Base-by-base conservation (phyloP, 1,284 basidiomycete species). In the Ceratobasidium sp. region DNA sequence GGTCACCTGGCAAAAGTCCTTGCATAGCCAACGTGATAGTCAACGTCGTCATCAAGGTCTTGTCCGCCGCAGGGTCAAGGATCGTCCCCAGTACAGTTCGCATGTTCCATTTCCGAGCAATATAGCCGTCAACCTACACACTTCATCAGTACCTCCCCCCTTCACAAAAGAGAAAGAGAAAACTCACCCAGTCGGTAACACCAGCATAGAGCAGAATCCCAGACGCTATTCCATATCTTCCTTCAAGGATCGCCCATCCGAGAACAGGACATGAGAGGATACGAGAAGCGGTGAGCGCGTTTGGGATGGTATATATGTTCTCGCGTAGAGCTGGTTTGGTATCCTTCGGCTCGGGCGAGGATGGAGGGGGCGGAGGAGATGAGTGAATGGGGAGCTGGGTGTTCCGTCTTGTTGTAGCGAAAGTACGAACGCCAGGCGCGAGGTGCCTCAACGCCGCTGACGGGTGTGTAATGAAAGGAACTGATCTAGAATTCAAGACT, bases 21-120 rank as follows among this genome's bases (percentile, higher is more conserved):
- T 93, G 91, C 84, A 92, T 88, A 0, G 93, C 89, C 72, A 99
- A 83, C 0, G 95, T 92, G 58, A 97, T 84, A 1, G 95, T 95
- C 80, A 99, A 85, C 0, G 96, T 98, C 0, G 97, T 98, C 91
- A 99, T 94, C 55, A 99, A 84, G 28, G 90, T 86, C 83, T 99
- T 99, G 86, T 99, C 97, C 1, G 98, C 97, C 0, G 96, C 95
- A 8, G 97, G 97, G 81, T 99, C 98, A 7, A 98, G 87, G 73
- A 99, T 96, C 13, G 93, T 94, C 11, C 97, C 97, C 43, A 99
- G 86, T 11, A 98, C 95, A 11, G 94, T 91, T 59, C 83, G 87
- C 91, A 95, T 92, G 52, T 92, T 90, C 84, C 87, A 98, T 74
- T 87, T 87, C 74, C 97, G 86, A 0, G 97, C 98, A 59, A 99